Evolutionary conservation across 208 protist species (phyloP), one percentile per base, ranked within the genome.

Genomic region (Zelonia costaricensis): DNA sequence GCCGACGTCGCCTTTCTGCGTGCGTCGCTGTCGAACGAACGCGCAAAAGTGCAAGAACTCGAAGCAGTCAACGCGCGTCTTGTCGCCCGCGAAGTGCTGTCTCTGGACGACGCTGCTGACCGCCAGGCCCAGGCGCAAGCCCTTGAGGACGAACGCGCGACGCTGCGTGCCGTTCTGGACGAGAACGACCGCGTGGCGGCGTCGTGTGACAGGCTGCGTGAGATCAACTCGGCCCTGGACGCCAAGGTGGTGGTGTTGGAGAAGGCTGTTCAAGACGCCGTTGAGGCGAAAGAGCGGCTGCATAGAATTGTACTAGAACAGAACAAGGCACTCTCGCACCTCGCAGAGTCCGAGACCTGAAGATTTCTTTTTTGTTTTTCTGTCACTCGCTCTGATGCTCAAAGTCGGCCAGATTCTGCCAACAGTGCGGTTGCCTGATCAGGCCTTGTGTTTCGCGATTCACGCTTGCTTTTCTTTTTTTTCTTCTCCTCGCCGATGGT

Each of bases 261-360:
- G 16, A 75, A 69, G 10, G 76, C 76, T 27, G 43, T 87, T 20
- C 55, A 61, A 30, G 86, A 86, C 16, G 74, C 71, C 4, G 62
- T 62, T 16, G 70, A 84, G 4, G 83, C 88, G 7, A 91, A 91
- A 59, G 78, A 90, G n/a, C 44, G 88, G 7, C 52, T 94, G n/a
- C 76, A 94, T 35, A 74, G 74, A 61, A 84, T 94, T 51, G 72
- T 94, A 45, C 36, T 91, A 12, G 84, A 94, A 54, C 88, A 94
- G 46, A 86, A 82, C 52, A 70, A 80, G 39, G 79, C 83, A 3
- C 63, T 94, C 13, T 86, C 82, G 22, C 74, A 78, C 52, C 73
- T 92, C 18, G 80, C 84, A 15, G 62, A 80, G 56, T 87, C 78
- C 54, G 42, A n/a, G 1, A 23, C 10, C n/a, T 3, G 3, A 43